These are phyloP conservation scores for Crotalaria pallida DNA, from an alignment of 306 rosid species.

Conservation along the genomic window DNA sequence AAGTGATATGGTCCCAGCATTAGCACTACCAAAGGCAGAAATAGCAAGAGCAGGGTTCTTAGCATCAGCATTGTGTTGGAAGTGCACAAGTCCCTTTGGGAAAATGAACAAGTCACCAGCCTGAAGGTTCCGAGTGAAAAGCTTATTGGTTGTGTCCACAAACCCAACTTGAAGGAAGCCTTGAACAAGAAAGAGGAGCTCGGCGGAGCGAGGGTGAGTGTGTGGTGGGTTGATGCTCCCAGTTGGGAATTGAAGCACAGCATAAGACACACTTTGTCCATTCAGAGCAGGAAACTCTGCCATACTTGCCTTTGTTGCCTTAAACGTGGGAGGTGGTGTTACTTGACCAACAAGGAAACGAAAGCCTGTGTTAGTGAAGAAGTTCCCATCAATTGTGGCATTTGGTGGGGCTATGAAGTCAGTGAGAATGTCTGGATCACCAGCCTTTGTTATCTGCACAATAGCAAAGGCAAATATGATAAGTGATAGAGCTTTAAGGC, in stretches of 20 bases:
- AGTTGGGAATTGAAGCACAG: conserved; percentile 36
- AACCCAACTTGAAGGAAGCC: conserved; percentile 49
- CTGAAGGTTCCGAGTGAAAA: conserved; percentile 37
- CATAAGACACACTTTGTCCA: conserved; percentile 57
- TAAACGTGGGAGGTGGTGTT: conserved; percentile 20
- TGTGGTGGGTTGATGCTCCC: conserved; percentile 45
- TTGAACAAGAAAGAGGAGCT: conserved; percentile 30
- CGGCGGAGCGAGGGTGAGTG: conserved; percentile 50
- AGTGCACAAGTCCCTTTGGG: conserved; percentile 54
- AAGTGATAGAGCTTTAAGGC: conserved; percentile 21
- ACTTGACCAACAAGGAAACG: neutral
- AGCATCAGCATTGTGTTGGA: conserved; percentile 34
- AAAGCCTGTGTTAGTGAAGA: conserved; percentile 46
- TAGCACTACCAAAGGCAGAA: conserved; percentile 56
- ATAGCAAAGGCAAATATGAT: conserved; percentile 16
- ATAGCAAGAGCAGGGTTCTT: conserved; percentile 17
- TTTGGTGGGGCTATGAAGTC: conserved; percentile 37
- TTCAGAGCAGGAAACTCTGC: conserved; percentile 41
- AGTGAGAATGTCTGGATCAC: conserved; percentile 44
- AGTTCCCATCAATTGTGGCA: conserved; percentile 19
- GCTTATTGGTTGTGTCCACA: conserved; percentile 45
- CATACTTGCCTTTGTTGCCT: conserved; percentile 29
- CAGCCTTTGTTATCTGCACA: conserved; percentile 8
- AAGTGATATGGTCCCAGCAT: conserved; percentile 33
- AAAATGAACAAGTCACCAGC: conserved; percentile 42